Evolutionary conservation across 2,329 filamentous ascomycete species (phyloP), one percentile per base, ranked within the genome.

Genomic region (Cladorrhinum sp.): DNA sequence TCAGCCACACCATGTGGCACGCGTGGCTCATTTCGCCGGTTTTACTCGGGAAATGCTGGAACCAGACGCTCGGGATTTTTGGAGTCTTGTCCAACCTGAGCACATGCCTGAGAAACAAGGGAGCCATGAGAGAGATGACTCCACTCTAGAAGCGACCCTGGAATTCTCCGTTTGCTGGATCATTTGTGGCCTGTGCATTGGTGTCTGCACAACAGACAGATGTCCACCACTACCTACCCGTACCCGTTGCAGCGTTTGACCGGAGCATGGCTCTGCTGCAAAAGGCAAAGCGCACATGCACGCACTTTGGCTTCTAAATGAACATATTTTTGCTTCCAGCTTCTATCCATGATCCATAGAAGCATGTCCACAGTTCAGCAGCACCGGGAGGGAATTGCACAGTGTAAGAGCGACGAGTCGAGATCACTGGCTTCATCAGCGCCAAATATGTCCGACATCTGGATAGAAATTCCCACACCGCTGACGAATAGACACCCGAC

Each of bases 21-120:
- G 22, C 49, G 53, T 56, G 53, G 53, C 53, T 56, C 38, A 24
- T 48, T 16, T 25, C 7, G 16, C 32, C 32, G 41, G 18, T 2
- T 45, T 18, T 18, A 45, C 3, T 45, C 18, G 41, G 25, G 50
- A 53, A 20, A 32, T 16, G 25, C 8, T 53, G 50, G 50, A 29
- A 29, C 50, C 50, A 53, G 38, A 55, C 36, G 8, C 29, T 23
- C 36, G 27, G 27, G 29, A 36, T 13, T 38, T 38, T 38, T 52
- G 50, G 27, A 38, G 5, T 18, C 12, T 29, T 55, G 52, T 55
- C 52, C 52, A 55, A 55, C 52, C 52, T n/a, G 51, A 54, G 50
- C 50, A 54, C 20, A 29, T 24, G 13, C 29, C 27, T 38, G 51
- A 54, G 12, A 24, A 23, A 45, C 12, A 24, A 41, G 20, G n/a